Base-by-base conservation (phyloP, 768 basidiomycete species). In the Lepiota brunneoincarnata region DNA sequence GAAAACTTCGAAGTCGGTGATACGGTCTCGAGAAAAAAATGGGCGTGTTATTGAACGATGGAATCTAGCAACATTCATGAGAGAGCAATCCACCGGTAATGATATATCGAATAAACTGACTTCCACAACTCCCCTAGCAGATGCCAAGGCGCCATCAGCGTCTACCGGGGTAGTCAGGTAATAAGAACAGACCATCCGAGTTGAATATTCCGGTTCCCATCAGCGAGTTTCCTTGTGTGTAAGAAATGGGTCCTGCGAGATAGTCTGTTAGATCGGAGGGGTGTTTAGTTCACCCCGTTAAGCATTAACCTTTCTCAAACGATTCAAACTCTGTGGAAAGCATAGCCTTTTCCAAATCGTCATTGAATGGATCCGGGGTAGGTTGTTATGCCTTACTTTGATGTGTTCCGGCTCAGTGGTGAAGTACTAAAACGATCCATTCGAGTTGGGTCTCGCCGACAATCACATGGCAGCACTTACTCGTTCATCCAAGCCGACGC, bases 11-110 rank as follows among this genome's bases (percentile, higher is more conserved):
- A 86, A 87, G 62, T 86, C 78, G 41, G 75, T 78, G 48, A 86
- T 78, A 31, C 77, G 71, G 31, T 87, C 85, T 38, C 74, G 76
- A 50, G 65, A 77, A 69, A 90, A 89, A 71, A 89, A 88, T 0
- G 87, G 87, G 0, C 87, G 79, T 0, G 84, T 83, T 72, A 89
- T 84, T 3, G 74, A 61, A 10, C 86, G 81, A 63, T 88, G 86
- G 59, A 86, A 79, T 61, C 85, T 65, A 42, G 17, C 24, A 7
- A 20, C 17, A 10, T 5, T 35, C 26, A 26, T 6, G 6, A 23
- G 23, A 21, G 7, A 49, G n/a, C n/a, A n/a, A n/a, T n/a, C n/a
- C n/a, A 21, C 34, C 24, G 10, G 2, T 14, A 41, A 40, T 3
- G 44, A 6, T 15, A 49, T 40, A 20, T n/a, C n/a, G n/a, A n/a